Percentiles rank a stretch among this genome's conserved stretches.
Conservation (phyloP, 1,139 yeast genomes). For the Yamadazyma buinensis region DNA sequence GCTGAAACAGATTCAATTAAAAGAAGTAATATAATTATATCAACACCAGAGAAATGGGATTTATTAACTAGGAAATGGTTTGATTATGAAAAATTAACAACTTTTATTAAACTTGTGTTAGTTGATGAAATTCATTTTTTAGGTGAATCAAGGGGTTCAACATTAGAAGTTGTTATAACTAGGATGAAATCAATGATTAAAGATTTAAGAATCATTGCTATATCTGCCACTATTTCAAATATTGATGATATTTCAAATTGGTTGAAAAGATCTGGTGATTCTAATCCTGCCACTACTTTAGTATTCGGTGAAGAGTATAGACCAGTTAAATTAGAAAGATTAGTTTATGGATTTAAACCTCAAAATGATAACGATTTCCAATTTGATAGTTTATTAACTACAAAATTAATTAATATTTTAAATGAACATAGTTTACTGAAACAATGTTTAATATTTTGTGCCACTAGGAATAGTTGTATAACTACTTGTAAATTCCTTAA, state of each 20-base stretch:
- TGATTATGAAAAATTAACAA: slow-evolving; percentile 31
- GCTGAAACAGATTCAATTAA: slow-evolving; percentile 38
- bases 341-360: slow-evolving; percentile 41
- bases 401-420: slow-evolving; percentile 23
- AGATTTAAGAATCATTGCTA: slow-evolving; percentile 43
- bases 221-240: slow-evolving; percentile 56
- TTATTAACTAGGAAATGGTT: slow-evolving; percentile 47
- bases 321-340: slow-evolving; percentile 37
- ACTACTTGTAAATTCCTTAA: slow-evolving; percentile 39
- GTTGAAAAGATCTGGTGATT: slow-evolving; percentile 53
- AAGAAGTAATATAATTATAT: slow-evolving; percentile 42
- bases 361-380: slow-evolving; percentile 37
- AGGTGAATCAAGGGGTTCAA: slow-evolving; percentile 47
- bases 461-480: slow-evolving; percentile 47
- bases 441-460: slow-evolving; percentile 49
- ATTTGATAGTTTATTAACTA: slow-evolving; percentile 26
- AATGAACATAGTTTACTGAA: slow-evolving; percentile 30
- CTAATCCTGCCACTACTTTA: slow-evolving; percentile 60
- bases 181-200: slow-evolving; percentile 43
- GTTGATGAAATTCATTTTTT: slow-evolving; percentile 49
- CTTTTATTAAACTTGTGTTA: slow-evolving; percentile 31
- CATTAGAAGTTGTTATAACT: slow-evolving; percentile 49
- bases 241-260: slow-evolving; percentile 46
- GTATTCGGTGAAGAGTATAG: slow-evolving; percentile 45
- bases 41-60: slow-evolving; percentile 63